A percentile compares a stretch with the other conserved stretches of the same genome.
Evolutionary conservation across 2,329 filamentous ascomycete genomes (phyloP).

Genomic region (Coniochaeta sp.): DNA sequence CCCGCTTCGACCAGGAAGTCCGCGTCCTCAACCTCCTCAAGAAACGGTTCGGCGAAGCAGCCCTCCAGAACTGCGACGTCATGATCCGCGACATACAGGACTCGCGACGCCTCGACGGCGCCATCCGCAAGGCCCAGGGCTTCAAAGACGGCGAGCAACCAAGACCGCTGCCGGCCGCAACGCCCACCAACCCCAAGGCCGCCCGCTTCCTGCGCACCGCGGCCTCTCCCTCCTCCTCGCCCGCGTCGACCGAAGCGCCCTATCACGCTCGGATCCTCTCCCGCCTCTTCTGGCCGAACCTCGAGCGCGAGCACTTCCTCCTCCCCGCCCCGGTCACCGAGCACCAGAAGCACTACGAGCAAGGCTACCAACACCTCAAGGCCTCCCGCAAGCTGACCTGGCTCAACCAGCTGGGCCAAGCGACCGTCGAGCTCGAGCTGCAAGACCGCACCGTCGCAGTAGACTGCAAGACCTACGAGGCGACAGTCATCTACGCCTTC

Average conservation of each 20-base stretch:
- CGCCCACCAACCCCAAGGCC: background rate
- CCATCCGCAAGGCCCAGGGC: constrained; percentile 48
- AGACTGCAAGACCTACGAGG: constrained; percentile 77
- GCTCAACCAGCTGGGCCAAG: constrained; percentile 75
- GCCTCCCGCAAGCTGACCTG: constrained; percentile 80
- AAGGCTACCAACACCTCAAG: constrained; percentile 73
- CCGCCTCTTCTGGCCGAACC: constrained; percentile 84
- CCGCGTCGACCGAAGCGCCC: constrained; percentile 19
- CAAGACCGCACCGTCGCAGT: constrained; percentile 69
- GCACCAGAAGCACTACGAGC: constrained; percentile 64
- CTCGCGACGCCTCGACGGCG: constrained; percentile 64
- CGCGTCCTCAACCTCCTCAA: constrained; percentile 83
- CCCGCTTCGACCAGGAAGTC: constrained; percentile 65
- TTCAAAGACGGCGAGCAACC: constrained; percentile 12
- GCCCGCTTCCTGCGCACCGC: background rate
- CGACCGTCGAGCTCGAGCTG: constrained; percentile 73
- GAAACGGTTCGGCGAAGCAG: constrained; percentile 75
- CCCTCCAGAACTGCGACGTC: constrained; percentile 89
- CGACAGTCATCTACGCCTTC: constrained; percentile 82
- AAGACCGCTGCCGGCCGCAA: background rate
- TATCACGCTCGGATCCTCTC: constrained; percentile 83
- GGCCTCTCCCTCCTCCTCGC: background rate
- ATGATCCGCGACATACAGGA: constrained; percentile 94
- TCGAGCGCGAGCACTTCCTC: constrained; percentile 62
- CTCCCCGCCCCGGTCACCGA: constrained; percentile 52